Percentiles rank a stretch among this genome's conserved stretches.
Conservation (phyloP, 2,329 filamentous ascomycete species). For the Allantophomopsis lycopodina region DNA sequence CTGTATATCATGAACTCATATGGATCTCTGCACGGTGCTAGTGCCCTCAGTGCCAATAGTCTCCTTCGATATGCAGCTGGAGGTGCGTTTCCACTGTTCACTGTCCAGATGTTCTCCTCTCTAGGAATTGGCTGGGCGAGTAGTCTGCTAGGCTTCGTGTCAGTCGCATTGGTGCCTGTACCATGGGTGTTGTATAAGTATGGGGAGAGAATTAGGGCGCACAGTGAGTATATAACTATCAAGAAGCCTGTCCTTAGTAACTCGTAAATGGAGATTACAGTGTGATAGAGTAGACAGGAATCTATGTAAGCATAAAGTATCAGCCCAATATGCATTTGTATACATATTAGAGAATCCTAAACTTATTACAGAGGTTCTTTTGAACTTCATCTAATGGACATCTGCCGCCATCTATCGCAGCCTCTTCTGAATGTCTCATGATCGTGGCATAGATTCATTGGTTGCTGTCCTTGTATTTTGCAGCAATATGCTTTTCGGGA, state of each 20-base stretch:
- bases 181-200: constrained; percentile 25
- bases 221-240: constrained; percentile 2
- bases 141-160: constrained; percentile 23
- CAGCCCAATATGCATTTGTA: no score
- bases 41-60: constrained; percentile 2
- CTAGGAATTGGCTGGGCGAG: constrained; percentile 23
- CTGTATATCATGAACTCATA: constrained; percentile 3
- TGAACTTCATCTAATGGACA: no score
- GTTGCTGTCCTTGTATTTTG: no score
- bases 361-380: no score
- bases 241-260: constrained; percentile 1
- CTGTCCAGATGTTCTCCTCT: constrained; percentile 14
- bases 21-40: constrained; percentile 1
- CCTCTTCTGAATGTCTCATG: no score
- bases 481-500: no score
- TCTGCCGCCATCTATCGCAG: no score
- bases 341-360: no score
- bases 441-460: no score
- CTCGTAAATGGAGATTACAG: no score
- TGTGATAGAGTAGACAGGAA: no score
- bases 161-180: constrained; percentile 19
- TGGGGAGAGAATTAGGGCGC: constrained; percentile 16
- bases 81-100: constrained; percentile 2
- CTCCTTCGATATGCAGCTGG: constrained; percentile 2
- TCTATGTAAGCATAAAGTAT: no score